These are phyloP conservation scores for Brassica carinata DNA, from an alignment of 345 rosid species.

Conservation along the genomic window DNA sequence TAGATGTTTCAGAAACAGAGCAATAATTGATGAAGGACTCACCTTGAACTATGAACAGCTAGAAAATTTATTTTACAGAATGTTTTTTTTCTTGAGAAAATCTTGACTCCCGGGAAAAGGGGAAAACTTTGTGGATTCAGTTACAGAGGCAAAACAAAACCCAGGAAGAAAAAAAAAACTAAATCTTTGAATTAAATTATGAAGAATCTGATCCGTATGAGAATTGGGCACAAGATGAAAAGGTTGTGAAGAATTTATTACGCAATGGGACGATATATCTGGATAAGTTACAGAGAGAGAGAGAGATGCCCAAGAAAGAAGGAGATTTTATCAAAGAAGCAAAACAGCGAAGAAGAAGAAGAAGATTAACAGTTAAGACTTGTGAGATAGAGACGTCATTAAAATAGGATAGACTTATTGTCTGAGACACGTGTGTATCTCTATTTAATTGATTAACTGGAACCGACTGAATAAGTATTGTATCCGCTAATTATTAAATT, in stretches of 20 bases:
- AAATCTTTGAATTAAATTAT: not conserved
- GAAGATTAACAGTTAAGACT: slow-evolving; percentile 18
- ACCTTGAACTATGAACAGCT: slow-evolving; percentile 16
- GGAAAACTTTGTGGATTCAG: not conserved
- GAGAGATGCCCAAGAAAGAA: slow-evolving; percentile 14
- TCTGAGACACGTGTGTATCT: slow-evolving; percentile 16
- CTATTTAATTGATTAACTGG: not conserved
- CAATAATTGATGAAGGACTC: slow-evolving; percentile 19
- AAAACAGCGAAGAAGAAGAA: not conserved
- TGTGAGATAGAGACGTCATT: slow-evolving; percentile 21
- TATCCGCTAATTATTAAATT: not conserved
- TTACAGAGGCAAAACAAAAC: slow-evolving; percentile 8
- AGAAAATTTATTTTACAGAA: not conserved
- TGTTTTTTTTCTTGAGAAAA: too few relatives aligned
- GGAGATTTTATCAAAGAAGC: slow-evolving; percentile 23
- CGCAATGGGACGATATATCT: slow-evolving; percentile 1
- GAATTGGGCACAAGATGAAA: slow-evolving; percentile 17
- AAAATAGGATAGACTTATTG: not conserved
- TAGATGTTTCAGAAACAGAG: not conserved
- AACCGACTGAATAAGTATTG: too few relatives aligned
- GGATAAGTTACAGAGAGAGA: slow-evolving; percentile 19
- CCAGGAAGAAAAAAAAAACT: not conserved
- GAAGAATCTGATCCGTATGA: slow-evolving; percentile 1
- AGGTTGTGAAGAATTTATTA: slow-evolving; percentile 24
- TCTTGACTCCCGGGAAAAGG: slow-evolving; percentile 2